phyloP scores from a whole-genome alignment of 2,329 filamentous ascomycete genomes.

The Ceratocystiopsis sp. region DNA sequence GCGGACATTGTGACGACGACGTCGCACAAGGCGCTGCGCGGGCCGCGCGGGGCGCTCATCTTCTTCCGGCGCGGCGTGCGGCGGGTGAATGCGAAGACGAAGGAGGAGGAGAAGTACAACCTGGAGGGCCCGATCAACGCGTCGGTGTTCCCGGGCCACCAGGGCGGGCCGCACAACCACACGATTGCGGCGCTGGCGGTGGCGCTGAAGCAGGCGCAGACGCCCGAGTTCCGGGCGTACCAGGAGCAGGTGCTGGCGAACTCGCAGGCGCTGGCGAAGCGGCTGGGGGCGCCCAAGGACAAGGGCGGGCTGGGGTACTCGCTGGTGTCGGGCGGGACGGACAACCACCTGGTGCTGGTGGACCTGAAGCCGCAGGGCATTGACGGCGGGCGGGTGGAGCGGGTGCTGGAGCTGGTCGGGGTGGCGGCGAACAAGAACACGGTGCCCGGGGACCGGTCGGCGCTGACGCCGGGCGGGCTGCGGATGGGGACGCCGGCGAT shows the following conservation, averaged over 20 bases:
- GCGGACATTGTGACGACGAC: constrained; percentile 96
- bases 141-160: constrained; percentile 94
- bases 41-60: constrained; percentile 91
- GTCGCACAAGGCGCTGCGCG: constrained; percentile 92
- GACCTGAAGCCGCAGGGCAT: constrained; percentile 81
- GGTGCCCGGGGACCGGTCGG: constrained; percentile 85
- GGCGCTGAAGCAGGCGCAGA: constrained; percentile 83
- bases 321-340: constrained; percentile 84
- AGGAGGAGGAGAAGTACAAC: constrained; percentile 73
- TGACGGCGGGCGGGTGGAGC: constrained; percentile 79
- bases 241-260: constrained; percentile 83
- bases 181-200: constrained; percentile 93
- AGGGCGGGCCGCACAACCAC: constrained; percentile 97
- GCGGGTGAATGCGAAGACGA: constrained; percentile 67
- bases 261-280: constrained; percentile 66
- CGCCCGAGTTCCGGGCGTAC: constrained; percentile 80
- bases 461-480: constrained; percentile 80
- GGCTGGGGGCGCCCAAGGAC: constrained; percentile 49
- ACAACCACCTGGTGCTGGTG: constrained; percentile 89
- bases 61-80: constrained; percentile 93
- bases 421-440: constrained; percentile 99
- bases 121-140: constrained; percentile 87
- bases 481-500: constrained; percentile 93
- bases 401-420: constrained; percentile 77
- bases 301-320: constrained; percentile 70